Evolutionary conservation across 2,329 filamentous ascomycete species (phyloP).

Genomic region (Myotisia sp.): DNA sequence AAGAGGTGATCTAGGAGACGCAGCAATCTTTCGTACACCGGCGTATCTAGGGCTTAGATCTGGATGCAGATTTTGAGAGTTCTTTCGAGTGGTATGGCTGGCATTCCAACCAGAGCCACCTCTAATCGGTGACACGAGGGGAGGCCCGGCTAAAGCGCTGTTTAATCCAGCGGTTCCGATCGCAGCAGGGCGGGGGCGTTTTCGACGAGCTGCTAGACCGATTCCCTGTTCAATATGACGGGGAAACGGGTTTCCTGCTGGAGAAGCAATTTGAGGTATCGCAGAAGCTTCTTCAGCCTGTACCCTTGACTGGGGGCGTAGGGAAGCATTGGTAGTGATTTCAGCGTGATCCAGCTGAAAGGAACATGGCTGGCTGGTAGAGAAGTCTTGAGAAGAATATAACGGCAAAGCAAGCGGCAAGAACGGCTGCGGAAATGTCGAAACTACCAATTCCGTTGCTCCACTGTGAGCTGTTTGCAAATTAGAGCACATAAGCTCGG

Average conservation of each 20-base stretch:
- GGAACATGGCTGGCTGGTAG: background rate
- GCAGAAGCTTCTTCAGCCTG: too few relatives aligned
- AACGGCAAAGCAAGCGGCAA: background rate
- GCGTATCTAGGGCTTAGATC: constrained; percentile 26
- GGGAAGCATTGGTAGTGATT: too few relatives aligned
- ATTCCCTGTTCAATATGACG: constrained; percentile 25
- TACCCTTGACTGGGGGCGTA: too few relatives aligned
- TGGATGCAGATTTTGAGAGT: constrained; percentile 26
- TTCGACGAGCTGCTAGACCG: constrained; percentile 33
- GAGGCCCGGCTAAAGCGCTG: constrained; percentile 16
- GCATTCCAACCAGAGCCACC: constrained; percentile 21
- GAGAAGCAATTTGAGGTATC: too few relatives aligned
- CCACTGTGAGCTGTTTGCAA: too few relatives aligned
- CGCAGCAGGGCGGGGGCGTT: constrained; percentile 33
- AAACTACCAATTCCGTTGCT: too few relatives aligned
- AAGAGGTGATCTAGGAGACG: constrained; percentile 34
- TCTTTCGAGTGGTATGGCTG: constrained; percentile 33
- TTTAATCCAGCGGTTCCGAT: constrained; percentile 24
- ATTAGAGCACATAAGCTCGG: too few relatives aligned
- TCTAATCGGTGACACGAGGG: constrained; percentile 30
- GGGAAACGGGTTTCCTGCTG: constrained; percentile 16
- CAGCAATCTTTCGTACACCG: constrained; percentile 33
- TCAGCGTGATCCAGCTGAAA: background rate
- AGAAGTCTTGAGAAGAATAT: constrained; percentile 1
- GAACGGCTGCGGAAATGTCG: constrained; percentile 1